Conservation (phyloP, 441 rosid genomes). For the Erodium texanum region DNA sequence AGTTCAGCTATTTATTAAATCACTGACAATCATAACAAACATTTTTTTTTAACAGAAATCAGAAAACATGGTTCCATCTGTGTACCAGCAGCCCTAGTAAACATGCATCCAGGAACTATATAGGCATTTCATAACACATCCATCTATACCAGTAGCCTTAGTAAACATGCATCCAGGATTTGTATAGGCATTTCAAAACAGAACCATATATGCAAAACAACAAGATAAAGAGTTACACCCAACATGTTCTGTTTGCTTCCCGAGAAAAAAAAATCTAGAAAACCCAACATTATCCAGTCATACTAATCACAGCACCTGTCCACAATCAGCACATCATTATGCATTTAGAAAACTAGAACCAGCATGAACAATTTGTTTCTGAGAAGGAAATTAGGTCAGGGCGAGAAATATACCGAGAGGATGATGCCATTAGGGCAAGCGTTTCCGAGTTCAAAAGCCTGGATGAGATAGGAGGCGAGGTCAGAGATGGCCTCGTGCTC, state of each 20-base stretch:
- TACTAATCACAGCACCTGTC: too few species aligned
- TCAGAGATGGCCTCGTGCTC: constrained; percentile 59
- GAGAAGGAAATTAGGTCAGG: too few species aligned
- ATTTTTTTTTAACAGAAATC: too few species aligned
- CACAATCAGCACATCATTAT: background rate
- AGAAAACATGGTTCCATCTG: too few species aligned
- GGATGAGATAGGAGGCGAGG: constrained; percentile 47
- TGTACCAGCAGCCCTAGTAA: too few species aligned
- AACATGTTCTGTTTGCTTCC: too few species aligned
- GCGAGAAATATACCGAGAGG: constrained; percentile 39
- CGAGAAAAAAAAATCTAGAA: background rate
- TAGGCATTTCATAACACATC: background rate
- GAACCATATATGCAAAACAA: too few species aligned
- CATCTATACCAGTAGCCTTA: too few species aligned
- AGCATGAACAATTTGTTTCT: background rate
- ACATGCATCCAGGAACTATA: background rate
- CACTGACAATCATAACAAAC: too few species aligned
- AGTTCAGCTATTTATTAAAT: background rate
- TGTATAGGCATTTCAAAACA: background rate
- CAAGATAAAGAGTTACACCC: too few species aligned
- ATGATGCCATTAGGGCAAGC: constrained; percentile 64
- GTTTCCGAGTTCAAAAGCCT: constrained; percentile 42
- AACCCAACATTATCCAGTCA: background rate
- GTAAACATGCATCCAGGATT: background rate
- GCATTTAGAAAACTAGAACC: background rate